These are phyloP conservation scores for Coniella lustricola DNA, from an alignment of 2,329 filamentous ascomycete genomes.

Conservation along the genomic window DNA sequence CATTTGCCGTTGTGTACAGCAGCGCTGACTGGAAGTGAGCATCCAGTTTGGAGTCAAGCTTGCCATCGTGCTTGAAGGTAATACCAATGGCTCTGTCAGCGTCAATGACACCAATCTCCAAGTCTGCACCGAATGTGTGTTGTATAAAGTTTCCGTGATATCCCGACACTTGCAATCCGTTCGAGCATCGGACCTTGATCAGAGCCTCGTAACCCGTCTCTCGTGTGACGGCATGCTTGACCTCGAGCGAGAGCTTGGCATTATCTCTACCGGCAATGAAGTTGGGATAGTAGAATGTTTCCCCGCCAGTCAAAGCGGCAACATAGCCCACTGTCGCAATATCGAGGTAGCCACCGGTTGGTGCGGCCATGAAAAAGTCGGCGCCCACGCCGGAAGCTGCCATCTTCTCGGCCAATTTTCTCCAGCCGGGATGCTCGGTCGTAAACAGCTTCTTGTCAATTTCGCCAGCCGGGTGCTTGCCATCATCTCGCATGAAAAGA, in stretches of 20 bases:
- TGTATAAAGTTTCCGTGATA: slow-evolving; percentile 97
- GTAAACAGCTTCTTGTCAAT: slow-evolving; percentile 86
- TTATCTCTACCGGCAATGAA: slow-evolving; percentile 84
- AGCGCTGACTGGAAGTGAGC: slow-evolving; percentile 95
- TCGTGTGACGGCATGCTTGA: slow-evolving; percentile 76
- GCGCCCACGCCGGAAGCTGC: slow-evolving; percentile 78
- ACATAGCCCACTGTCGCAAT: slow-evolving; percentile 87
- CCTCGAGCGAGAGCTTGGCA: slow-evolving; percentile 74
- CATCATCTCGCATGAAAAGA: slow-evolving; percentile 79
- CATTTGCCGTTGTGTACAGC: slow-evolving; percentile 85
- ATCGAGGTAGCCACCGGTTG: slow-evolving; percentile 85
- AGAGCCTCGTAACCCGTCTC: slow-evolving; percentile 93
- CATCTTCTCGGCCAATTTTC: slow-evolving; percentile 80
- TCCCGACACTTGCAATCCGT: slow-evolving; percentile 84
- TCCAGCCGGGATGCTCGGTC: slow-evolving; percentile 84
- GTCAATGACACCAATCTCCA: slow-evolving; percentile 89
- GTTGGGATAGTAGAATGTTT: slow-evolving; percentile 95
- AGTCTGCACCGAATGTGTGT: slow-evolving; percentile 87
- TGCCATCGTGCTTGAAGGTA: slow-evolving; percentile 91
- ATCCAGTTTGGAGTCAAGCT: slow-evolving; percentile 92
- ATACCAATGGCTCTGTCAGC: slow-evolving; percentile 90
- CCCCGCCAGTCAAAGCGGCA: slow-evolving; percentile 82
- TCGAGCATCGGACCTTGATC: slow-evolving; percentile 98
- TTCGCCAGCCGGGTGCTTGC: slow-evolving; percentile 78
- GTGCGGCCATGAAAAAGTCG: slow-evolving; percentile 91